Base-by-base conservation (phyloP, 768 basidiomycete genomes). In the Boletus rubropictus region DNA sequence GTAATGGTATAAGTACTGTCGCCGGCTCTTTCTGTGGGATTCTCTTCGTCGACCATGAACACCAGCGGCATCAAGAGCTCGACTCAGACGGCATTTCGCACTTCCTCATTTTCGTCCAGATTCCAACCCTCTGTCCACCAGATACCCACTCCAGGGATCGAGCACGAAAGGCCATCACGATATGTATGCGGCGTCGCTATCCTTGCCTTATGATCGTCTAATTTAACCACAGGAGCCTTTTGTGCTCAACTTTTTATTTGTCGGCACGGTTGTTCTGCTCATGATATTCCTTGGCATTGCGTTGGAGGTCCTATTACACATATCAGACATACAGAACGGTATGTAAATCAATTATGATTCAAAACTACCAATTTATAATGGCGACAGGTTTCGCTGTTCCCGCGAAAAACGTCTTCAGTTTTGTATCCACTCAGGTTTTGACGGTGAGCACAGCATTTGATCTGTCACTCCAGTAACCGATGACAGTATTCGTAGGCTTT, bases 361-460 rank as follows among this genome's bases (percentile, higher is more conserved):
- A 33, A n/a, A 42, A 17, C 17, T 14, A 10, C 31, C 5, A 20
- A 14, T 12, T 42, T 28, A 4, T 41, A 25, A 48, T n/a, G 39
- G 38, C 17, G 18, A 42, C 51, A 84, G 82, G 83, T 17, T 85
- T 79, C 53, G 28, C 48, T 27, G 79, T 82, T 17, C 77, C 78
- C 12, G 40, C 59, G 27, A 65, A 63, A 35, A 82, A 80, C 54
- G 63, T 76, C 0, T 74, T 84, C 50, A 63, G 66, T 7, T 60
- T 77, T 24, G 71, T 73, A 7, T 79, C 80, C 10, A 67, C 66
- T 22, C 65, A 71, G 27, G 70, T 72, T 50, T 49, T 77, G 34
- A 72, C 72, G 65, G 59, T 73, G 68, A 55, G 79, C 70, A 17
- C 18, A 29, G 4, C 2, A 18, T 37, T 35, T 9, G 10, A 33